Percentiles rank a stretch among this genome's conserved stretches.
Conservation (phyloP, 2,329 filamentous ascomycete genomes). For the Colletotrichum euphorbiae region DNA sequence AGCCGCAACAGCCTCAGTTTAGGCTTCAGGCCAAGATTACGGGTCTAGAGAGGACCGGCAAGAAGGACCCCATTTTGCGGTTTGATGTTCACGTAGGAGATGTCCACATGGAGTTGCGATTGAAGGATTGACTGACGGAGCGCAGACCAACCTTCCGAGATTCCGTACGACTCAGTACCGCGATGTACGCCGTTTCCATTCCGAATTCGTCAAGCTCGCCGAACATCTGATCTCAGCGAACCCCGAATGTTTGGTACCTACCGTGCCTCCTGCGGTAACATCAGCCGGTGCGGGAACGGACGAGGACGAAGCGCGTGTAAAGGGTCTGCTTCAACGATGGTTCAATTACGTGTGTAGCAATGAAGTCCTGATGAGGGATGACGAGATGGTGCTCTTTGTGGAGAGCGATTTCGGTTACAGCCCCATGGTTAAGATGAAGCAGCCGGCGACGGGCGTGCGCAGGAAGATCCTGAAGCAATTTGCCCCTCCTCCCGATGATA, state of each 20-base stretch:
- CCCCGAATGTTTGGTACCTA: conserved; percentile 92
- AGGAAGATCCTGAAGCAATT: conserved; percentile 98
- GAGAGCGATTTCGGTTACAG: conserved; percentile 99
- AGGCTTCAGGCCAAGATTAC: conserved; percentile 96
- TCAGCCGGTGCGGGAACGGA: conserved; percentile 95
- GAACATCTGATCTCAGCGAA: conserved; percentile 98
- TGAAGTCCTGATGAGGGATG: conserved; percentile 92
- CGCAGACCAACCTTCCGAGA: conserved; percentile 95
- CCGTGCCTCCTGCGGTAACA: conserved; percentile 93
- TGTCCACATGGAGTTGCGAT: background rate
- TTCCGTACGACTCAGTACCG: conserved; percentile 98
- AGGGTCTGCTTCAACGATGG: conserved; percentile 92
- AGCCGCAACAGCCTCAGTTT: conserved; percentile 74
- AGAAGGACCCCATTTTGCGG: conserved; percentile 93
- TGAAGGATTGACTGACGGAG: conserved; percentile 9
- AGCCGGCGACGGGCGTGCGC: conserved; percentile 94
- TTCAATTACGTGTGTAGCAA: conserved; percentile 93
- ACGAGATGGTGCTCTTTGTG: conserved; percentile 98
- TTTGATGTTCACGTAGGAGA: conserved; percentile 93
- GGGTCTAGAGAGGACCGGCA: conserved; percentile 88
- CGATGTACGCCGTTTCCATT: conserved; percentile 94
- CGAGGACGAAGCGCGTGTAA: conserved; percentile 91
- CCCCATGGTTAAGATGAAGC: conserved; percentile 93
- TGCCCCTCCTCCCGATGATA: conserved; percentile 95
- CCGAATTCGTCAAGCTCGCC: conserved; percentile 95